A percentile compares a stretch with the other conserved stretches of the same genome.
Conservation (phyloP, 768 basidiomycete genomes). For the Suillus spraguei region DNA sequence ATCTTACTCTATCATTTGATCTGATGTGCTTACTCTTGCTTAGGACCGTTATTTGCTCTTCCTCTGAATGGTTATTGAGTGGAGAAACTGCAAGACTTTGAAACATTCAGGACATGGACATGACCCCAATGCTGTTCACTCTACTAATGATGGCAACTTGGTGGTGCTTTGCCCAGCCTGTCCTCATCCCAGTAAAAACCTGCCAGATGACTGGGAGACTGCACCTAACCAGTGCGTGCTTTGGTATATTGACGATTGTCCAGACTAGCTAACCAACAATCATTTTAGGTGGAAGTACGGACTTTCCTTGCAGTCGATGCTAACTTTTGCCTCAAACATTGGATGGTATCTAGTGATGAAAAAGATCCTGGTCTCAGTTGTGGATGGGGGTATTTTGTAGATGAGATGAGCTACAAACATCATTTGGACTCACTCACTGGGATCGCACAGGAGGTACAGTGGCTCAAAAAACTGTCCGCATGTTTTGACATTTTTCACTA, state of each 20-base stretch:
- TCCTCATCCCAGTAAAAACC: too few relatives aligned
- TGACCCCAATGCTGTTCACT: conserved; percentile 15
- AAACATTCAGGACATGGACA: conserved; percentile 19
- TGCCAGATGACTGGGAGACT: too few relatives aligned
- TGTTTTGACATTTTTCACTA: too few relatives aligned
- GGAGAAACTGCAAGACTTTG: conserved; percentile 11
- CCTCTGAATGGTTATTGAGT: conserved; percentile 16
- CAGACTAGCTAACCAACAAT: not conserved
- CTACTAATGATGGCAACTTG: conserved; percentile 15
- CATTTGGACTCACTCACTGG: conserved; percentile 13
- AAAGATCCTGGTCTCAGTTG: conserved; percentile 30
- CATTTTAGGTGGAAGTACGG: conserved; percentile 28
- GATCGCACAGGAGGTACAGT: conserved; percentile 19
- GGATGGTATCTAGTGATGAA: conserved; percentile 26
- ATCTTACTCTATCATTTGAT: too few relatives aligned
- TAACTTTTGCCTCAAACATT: conserved; percentile 29
- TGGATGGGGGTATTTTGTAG: conserved; percentile 33
- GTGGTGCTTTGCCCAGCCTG: too few relatives aligned
- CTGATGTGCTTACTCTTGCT: too few relatives aligned
- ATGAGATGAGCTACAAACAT: conserved; percentile 19
- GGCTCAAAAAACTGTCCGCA: too few relatives aligned
- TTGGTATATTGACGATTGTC: not conserved
- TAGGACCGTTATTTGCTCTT: conserved; percentile 17
- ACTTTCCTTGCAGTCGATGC: conserved; percentile 30
- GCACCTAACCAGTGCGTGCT: not conserved